Conservation (phyloP, 352 stramenopile species). For the Phytopythium mirpurense region DNA sequence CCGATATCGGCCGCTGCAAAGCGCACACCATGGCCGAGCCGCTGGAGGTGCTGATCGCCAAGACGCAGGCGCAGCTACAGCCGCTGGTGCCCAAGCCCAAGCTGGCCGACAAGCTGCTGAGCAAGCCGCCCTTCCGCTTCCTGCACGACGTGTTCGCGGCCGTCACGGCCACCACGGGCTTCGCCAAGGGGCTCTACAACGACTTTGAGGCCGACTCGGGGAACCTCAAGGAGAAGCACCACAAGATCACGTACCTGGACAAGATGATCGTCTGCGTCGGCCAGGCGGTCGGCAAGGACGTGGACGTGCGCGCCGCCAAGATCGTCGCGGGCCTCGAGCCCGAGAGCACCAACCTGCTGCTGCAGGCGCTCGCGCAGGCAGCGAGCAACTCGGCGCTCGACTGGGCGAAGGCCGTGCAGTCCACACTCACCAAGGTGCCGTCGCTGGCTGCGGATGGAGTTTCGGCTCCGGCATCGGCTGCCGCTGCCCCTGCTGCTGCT, state of each 20-base stretch:
- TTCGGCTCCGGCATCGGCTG: slow-evolving; percentile 8
- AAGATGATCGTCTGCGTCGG: slow-evolving; percentile 85
- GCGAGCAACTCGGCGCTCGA: slow-evolving; percentile 58
- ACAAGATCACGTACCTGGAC: slow-evolving; percentile 82
- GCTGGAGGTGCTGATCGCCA: slow-evolving; percentile 63
- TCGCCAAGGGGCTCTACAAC: slow-evolving; percentile 83
- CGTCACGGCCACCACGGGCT: slow-evolving; percentile 81
- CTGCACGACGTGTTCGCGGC: slow-evolving; percentile 93
- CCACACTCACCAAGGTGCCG: slow-evolving; percentile 57
- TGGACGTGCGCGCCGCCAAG: slow-evolving; percentile 80
- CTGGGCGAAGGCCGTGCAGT: slow-evolving; percentile 59
- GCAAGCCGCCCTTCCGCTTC: slow-evolving; percentile 96
- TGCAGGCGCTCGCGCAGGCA: slow-evolving; percentile 58
- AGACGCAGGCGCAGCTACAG: slow-evolving; percentile 83
- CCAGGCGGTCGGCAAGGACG: slow-evolving; percentile 46
- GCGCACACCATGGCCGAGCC: slow-evolving; percentile 37
- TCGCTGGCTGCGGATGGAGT: slow-evolving; percentile 49
- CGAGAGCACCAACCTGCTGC: slow-evolving; percentile 81
- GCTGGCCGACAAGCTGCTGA: slow-evolving; percentile 92
- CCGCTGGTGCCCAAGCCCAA: slow-evolving; percentile 92
- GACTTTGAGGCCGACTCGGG: slow-evolving; percentile 67
- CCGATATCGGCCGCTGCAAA: too few relatives aligned
- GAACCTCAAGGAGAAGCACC: slow-evolving; percentile 85
- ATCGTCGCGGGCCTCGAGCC: slow-evolving; percentile 81
- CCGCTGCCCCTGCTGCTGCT: not conserved